Evolutionary conservation across 2,329 filamentous ascomycete genomes (phyloP).

Genomic region (Alternaria postmessia): DNA sequence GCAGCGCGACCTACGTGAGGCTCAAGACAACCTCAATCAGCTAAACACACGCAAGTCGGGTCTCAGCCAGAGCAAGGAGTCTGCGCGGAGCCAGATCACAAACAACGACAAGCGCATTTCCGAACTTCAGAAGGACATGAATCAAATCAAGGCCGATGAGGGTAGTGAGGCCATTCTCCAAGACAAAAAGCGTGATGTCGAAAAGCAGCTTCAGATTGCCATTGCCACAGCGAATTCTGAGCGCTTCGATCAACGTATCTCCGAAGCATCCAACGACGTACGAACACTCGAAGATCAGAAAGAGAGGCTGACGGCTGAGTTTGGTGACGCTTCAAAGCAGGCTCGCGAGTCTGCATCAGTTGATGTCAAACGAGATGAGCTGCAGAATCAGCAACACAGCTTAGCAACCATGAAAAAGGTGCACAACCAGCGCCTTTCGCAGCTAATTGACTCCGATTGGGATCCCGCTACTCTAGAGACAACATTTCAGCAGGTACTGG

Average conservation of each 20-base stretch:
- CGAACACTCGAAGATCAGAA: conserved; percentile 75
- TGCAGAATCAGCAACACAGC: conserved; percentile 75
- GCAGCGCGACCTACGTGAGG: conserved; percentile 74
- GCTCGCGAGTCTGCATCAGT: conserved; percentile 85
- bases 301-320: conserved; percentile 77
- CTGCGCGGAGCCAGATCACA: conserved; percentile 74
- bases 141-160: conserved; percentile 83
- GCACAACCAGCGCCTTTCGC: conserved; percentile 74
- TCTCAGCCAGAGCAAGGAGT: conserved; percentile 76
- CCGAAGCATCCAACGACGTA: conserved; percentile 70
- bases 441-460: conserved; percentile 73
- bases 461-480: conserved; percentile 72
- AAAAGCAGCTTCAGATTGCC: conserved; percentile 67
- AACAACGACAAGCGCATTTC: conserved; percentile 75
- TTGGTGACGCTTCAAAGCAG: conserved; percentile 81
- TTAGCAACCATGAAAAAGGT: conserved; percentile 80
- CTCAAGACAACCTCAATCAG: conserved; percentile 74
- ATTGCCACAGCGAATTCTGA: conserved; percentile 70
- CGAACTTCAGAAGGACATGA: conserved; percentile 71
- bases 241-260: conserved; percentile 75
- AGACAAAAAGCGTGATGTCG: conserved; percentile 74
- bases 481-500: conserved; percentile 71
- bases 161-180: conserved; percentile 81
- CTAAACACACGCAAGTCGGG: conserved; percentile 78
- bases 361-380: conserved; percentile 81